phyloP scores from a whole-genome alignment of 192 early-diverging fungal species.

The Entomortierella parvispora region DNA sequence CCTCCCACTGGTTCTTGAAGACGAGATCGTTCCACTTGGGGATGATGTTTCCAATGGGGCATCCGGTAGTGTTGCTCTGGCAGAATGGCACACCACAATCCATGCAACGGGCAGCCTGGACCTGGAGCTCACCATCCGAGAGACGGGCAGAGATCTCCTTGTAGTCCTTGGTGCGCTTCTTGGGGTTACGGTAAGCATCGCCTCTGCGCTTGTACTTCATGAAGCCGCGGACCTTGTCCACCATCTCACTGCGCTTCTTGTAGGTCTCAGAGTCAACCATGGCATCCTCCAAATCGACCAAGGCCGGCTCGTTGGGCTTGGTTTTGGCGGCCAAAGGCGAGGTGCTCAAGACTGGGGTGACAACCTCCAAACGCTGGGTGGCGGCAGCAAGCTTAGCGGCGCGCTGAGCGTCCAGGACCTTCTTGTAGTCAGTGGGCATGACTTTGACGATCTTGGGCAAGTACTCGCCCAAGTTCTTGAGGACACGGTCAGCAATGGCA shows the following conservation, averaged over 20 bases:
- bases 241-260: slow-evolving; percentile 69
- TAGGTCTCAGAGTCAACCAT: slow-evolving; percentile 81
- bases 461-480: slow-evolving; percentile 75
- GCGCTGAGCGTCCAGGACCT: slow-evolving; percentile 76
- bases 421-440: slow-evolving; percentile 92
- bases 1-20: slow-evolving; percentile 96
- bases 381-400: slow-evolving; percentile 47
- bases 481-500: slow-evolving; percentile 71
- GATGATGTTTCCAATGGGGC: slow-evolving; percentile 98
- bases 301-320: slow-evolving; percentile 65
- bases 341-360: slow-evolving; percentile 44
- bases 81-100: slow-evolving; percentile 99
- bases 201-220: slow-evolving; percentile 91
- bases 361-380: slow-evolving; percentile 28
- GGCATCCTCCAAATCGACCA: slow-evolving; percentile 92
- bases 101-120: slow-evolving; percentile 98
- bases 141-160: slow-evolving; percentile 95
- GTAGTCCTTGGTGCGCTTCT: slow-evolving; percentile 88
- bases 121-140: slow-evolving; percentile 80
- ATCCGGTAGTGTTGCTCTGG: slow-evolving; percentile 92
- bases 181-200: slow-evolving; percentile 89
- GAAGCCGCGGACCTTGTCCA: slow-evolving; percentile 98
- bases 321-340: slow-evolving; percentile 39
- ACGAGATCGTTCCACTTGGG: slow-evolving; percentile 99
- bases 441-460: slow-evolving; percentile 92